Evolutionary conservation across 2,329 filamentous ascomycete genomes (phyloP).

Genomic region (Huntiella omanensis): DNA sequence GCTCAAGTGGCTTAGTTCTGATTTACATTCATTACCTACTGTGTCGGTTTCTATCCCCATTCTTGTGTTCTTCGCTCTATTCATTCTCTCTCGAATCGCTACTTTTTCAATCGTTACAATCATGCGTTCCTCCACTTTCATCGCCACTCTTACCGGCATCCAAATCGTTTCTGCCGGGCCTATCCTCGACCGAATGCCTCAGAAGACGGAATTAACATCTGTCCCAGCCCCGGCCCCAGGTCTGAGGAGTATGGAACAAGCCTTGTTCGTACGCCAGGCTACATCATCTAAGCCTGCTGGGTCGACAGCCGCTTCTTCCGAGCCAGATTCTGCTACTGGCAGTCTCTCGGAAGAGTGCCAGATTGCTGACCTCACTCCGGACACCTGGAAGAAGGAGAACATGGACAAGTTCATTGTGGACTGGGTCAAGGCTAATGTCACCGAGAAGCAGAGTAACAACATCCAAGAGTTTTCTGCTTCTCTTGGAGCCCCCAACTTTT

Average conservation of each 20-base stretch:
- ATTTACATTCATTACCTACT: too few relatives aligned
- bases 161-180: background rate
- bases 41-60: background rate
- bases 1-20: too few relatives aligned
- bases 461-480: constrained; percentile 9
- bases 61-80: background rate
- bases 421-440: constrained; percentile 8
- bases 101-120: background rate
- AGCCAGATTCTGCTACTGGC: too few relatives aligned
- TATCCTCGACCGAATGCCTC: background rate
- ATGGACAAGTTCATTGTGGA: constrained; percentile 8
- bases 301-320: too few relatives aligned
- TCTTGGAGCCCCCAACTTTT: constrained; percentile 12
- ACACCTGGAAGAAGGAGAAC: background rate
- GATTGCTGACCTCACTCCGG: background rate
- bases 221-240: background rate
- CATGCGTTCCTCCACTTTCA: constrained; percentile 1
- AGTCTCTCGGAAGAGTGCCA: background rate
- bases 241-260: too few relatives aligned
- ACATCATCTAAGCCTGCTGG: background rate
- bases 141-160: constrained; percentile 3
- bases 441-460: constrained; percentile 5
- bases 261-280: too few relatives aligned
- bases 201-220: background rate
- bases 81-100: background rate